Evolutionary conservation across 1,284 basidiomycete genomes (phyloP), one percentile per base, ranked within the genome.

Genomic region (Flammula alnicola): DNA sequence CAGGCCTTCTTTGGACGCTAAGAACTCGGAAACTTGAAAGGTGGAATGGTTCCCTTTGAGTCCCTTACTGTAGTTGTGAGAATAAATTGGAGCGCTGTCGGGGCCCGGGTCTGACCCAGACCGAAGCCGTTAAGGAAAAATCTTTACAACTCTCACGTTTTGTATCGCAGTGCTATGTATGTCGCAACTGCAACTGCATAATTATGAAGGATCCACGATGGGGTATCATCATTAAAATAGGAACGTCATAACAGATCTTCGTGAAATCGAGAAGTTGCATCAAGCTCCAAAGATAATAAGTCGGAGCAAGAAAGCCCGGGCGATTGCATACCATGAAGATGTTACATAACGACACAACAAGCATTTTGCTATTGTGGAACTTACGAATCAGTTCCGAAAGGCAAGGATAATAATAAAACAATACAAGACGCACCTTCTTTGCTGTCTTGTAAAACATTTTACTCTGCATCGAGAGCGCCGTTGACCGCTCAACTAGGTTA

Each of bases 361-460:
- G 76, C 74, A 58, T 83, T 83, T 78, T 78, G 77, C 77, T 79
- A 38, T 44, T 29, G 42, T 50, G 40, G 35, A 20, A n/a, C 11
- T 22, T 25, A 19, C 11, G 22, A 14, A 26, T 37, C 33, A 37
- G 25, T 12, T 30, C 20, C 17, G n/a, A n/a, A n/a, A n/a, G n/a
- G n/a, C n/a, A n/a, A n/a, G 23, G 23, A 32, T 9, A 27, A 17
- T 26, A 16, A 11, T 16, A 30, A 32, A 32, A 36, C 11, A 17
- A 31, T 8, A 11, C 10, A 16, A 7, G n/a, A 16, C 79, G 38
- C 51, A 91, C 91, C 83, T 93, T 94, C 81, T 92, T 93, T 2
- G 91, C 90, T 4, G 92, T 93, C 81, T 94, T 94, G 75, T 92
- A 93, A 66, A 96, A 95, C 83, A 91, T 89, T 82, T 98, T 98